Percentiles rank a stretch among this genome's conserved stretches.
These are phyloP conservation scores for Ogataea henricii DNA, from an alignment of 805 yeast species.

Conservation along the genomic window DNA sequence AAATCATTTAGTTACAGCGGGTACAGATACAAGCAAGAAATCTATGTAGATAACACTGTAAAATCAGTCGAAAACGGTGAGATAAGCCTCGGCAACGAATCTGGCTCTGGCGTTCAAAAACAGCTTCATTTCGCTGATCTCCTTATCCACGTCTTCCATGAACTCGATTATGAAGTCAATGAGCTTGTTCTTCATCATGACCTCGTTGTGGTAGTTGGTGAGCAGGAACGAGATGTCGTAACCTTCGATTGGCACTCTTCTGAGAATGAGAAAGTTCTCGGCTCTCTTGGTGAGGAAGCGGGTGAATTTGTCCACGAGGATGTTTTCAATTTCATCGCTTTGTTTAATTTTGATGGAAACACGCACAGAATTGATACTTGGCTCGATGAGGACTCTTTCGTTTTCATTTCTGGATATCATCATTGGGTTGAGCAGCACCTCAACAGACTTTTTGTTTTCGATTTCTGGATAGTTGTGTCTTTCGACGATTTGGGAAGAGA, in stretches of 20 bases:
- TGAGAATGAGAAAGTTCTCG: conserved; percentile 86
- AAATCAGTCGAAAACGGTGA: conserved; percentile 76
- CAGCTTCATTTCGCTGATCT: conserved; percentile 96
- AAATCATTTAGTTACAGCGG: conserved; percentile 1
- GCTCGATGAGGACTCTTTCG: conserved; percentile 89
- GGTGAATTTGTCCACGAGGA: conserved; percentile 91
- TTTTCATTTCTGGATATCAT: conserved; percentile 89
- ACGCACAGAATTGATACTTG: conserved; percentile 89
- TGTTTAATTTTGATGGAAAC: conserved; percentile 92
- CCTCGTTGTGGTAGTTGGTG: conserved; percentile 93
- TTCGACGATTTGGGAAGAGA: conserved; percentile 93
- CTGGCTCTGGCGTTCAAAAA: conserved; percentile 97
- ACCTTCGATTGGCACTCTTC: conserved; percentile 88
- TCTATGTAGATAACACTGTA: background rate
- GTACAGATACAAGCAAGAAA: background rate
- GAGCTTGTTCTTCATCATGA: conserved; percentile 91
- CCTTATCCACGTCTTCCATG: conserved; percentile 99
- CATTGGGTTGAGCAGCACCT: conserved; percentile 85
- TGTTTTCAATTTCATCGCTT: conserved; percentile 95
- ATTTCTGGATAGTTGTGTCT: conserved; percentile 97
- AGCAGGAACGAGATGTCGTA: conserved; percentile 92
- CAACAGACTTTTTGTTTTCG: conserved; percentile 81
- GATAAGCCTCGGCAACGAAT: conserved; percentile 94
- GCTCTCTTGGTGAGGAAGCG: conserved; percentile 94
- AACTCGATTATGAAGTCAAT: conserved; percentile 97